Evolutionary conservation across 2,329 filamentous ascomycete species (phyloP).

Genomic region (Colletotrichum tofieldiae): DNA sequence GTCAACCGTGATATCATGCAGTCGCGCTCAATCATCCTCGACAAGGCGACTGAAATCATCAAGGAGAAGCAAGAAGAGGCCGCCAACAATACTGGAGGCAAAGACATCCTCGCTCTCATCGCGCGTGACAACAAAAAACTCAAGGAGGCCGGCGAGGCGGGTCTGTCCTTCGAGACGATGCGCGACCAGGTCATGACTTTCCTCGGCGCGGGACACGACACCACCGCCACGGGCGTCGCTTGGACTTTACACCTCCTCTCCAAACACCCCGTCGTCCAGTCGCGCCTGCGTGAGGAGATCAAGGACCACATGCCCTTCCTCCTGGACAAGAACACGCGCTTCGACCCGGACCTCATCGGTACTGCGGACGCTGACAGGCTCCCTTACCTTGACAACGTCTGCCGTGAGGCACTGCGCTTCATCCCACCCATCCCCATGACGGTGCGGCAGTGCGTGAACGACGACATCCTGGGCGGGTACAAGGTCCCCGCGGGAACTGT

Average conservation of each 20-base stretch:
- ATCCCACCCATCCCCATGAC: constrained; percentile 62
- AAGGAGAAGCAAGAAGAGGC: constrained; percentile 53
- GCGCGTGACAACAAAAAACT: constrained; percentile 59
- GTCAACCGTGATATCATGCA: constrained; percentile 56
- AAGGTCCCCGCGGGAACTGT: constrained; percentile 59
- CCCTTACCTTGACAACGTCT: constrained; percentile 62
- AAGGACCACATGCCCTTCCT: constrained; percentile 54
- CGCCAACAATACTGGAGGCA: constrained; percentile 50
- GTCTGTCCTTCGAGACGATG: constrained; percentile 52
- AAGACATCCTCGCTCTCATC: constrained; percentile 59
- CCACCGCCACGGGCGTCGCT: constrained; percentile 59
- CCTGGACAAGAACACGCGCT: constrained; percentile 52
- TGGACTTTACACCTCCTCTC: constrained; percentile 60
- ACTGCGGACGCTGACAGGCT: constrained; percentile 57
- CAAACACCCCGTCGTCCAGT: constrained; percentile 56
- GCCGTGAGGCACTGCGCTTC: constrained; percentile 62
- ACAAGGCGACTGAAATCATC: constrained; percentile 55
- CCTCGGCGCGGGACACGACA: constrained; percentile 61
- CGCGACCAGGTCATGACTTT: constrained; percentile 58
- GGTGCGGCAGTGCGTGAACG: constrained; percentile 58
- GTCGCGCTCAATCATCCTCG: constrained; percentile 53
- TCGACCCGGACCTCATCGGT: constrained; percentile 49
- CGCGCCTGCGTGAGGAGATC: constrained; percentile 58
- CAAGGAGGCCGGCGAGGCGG: constrained; percentile 53
- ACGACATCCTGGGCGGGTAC: constrained; percentile 58